Evolutionary conservation across 2,329 filamentous ascomycete species (phyloP), one percentile per base, ranked within the genome.

Genomic region (Epichloe brachyelytri): DNA sequence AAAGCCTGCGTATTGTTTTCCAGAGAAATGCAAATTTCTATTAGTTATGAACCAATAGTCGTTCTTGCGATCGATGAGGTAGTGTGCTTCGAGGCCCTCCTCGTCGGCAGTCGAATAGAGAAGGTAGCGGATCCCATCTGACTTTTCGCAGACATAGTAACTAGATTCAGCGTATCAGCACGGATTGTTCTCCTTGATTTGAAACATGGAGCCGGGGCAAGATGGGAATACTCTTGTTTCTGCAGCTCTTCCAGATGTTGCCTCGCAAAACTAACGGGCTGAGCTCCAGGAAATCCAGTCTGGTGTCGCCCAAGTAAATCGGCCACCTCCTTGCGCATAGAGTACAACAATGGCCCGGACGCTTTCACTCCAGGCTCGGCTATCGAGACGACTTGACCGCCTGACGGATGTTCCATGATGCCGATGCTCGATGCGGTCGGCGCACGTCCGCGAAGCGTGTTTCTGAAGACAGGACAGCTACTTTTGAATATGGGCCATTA

Each of bases 71-170:
- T 98, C 91, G 69, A 98, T 95, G 51, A 98, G 77, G 71, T 95
- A 96, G 63, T 93, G 86, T 22, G 83, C 78, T 64, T 94, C 88
- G 46, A 64, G 58, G 50, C 71, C 72, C 5, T 71, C 65, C 41
- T 82, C 76, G 63, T 85, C 83, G 7, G 73, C 67, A 48, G 87
- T 88, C 57, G 93, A 82, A 73, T 94, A 97, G 57, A 98, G 79
- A n/a, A 98, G 79, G 66, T 94, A 96, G 56, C 93, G 83, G 56
- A 97, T 88, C 50, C 93, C 93, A 64, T 98, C 93, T 1, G 91
- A 95, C 72, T 98, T 98, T 70, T 98, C 93, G 74, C 91, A 96
- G 57, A 98, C 86, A 65, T 90, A 98, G 72, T 97, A 98, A 68
- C 82, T 85, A 55, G 48, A n/a, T n/a, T 41, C 41, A 14, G 46